These are phyloP conservation scores for Eucalyptus brandiana DNA, from an alignment of 345 rosid genomes.

Conservation along the genomic window DNA sequence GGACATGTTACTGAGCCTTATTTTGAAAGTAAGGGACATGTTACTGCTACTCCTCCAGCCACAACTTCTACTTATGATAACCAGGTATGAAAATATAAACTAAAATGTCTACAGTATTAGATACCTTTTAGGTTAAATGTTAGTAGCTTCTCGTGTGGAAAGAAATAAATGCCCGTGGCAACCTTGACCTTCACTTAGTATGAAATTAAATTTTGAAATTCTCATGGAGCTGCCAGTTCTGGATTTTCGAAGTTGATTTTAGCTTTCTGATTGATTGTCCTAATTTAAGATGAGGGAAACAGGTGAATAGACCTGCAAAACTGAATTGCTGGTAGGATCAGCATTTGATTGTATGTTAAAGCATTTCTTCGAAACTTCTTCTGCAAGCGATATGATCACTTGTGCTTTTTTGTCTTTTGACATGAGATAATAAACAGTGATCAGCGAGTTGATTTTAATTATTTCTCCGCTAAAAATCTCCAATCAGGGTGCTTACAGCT, in stretches of 20 bases:
- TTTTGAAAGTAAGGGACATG: slow-evolving; percentile 5
- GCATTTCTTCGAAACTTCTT: not conserved
- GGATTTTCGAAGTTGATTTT: not conserved
- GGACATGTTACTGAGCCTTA: not conserved
- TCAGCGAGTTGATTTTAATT: not conserved
- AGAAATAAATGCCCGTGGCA: not conserved
- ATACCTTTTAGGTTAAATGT: not conserved
- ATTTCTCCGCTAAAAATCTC: not conserved
- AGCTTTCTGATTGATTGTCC: not conserved
- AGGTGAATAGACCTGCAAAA: not conserved
- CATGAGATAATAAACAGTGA: not conserved
- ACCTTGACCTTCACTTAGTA: not conserved
- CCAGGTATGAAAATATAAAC: not conserved
- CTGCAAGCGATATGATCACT: not conserved
- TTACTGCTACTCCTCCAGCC: slow-evolving; percentile 4
- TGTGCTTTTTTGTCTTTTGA: not conserved
- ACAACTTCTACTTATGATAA: not conserved
- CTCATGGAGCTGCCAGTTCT: not conserved
- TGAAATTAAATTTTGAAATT: not conserved
- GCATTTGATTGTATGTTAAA: not conserved
- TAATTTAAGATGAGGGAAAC: not conserved
- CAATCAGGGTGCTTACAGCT: not conserved
- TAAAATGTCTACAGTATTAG: not conserved
- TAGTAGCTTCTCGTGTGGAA: not conserved
- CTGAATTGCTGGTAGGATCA: not conserved